These are phyloP conservation scores for Ophiostoma pallidulum DNA, from an alignment of 2,329 filamentous ascomycete species.

Conservation along the genomic window DNA sequence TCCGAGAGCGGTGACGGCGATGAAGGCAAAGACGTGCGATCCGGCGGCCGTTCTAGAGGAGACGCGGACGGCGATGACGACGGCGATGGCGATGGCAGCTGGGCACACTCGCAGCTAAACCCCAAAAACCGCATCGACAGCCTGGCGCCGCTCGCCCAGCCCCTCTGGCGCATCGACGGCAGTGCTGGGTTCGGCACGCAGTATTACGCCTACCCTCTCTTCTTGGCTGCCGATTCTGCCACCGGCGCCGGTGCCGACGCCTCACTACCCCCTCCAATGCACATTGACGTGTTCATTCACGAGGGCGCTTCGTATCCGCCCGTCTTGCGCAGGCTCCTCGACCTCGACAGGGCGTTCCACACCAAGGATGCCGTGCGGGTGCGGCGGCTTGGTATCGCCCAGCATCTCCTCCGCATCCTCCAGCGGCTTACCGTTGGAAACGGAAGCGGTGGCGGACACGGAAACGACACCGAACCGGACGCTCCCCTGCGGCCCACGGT, in stretches of 20 bases:
- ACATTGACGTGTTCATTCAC: slow-evolving; percentile 50
- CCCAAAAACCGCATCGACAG: slow-evolving; percentile 53
- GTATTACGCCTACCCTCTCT: slow-evolving; percentile 46
- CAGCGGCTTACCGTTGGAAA: slow-evolving; percentile 42
- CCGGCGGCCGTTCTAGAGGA: not conserved
- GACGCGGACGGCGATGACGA: not conserved
- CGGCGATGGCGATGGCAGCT: slow-evolving; percentile 20
- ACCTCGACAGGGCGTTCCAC: slow-evolving; percentile 45
- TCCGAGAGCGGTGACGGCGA: slow-evolving; percentile 3
- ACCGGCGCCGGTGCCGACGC: too few relatives aligned
- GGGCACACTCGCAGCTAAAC: slow-evolving; percentile 44
- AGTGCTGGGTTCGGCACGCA: slow-evolving; percentile 48
- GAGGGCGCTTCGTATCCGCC: slow-evolving; percentile 30
- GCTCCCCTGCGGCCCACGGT: slow-evolving; percentile 23
- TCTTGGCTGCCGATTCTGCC: too few relatives aligned
- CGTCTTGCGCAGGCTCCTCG: slow-evolving; percentile 36
- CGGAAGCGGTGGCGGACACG: too few relatives aligned
- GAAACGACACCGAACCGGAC: too few relatives aligned
- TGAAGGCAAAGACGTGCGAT: not conserved
- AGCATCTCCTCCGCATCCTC: slow-evolving; percentile 44
- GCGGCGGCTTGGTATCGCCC: slow-evolving; percentile 40
- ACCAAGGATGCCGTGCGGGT: slow-evolving; percentile 41
- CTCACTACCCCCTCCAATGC: slow-evolving; percentile 41
- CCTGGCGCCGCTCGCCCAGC: slow-evolving; percentile 33
- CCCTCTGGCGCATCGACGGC: slow-evolving; percentile 51